These are phyloP conservation scores for Fraxinus albicans DNA, from an alignment of 305 asterid species.

Conservation along the genomic window DNA sequence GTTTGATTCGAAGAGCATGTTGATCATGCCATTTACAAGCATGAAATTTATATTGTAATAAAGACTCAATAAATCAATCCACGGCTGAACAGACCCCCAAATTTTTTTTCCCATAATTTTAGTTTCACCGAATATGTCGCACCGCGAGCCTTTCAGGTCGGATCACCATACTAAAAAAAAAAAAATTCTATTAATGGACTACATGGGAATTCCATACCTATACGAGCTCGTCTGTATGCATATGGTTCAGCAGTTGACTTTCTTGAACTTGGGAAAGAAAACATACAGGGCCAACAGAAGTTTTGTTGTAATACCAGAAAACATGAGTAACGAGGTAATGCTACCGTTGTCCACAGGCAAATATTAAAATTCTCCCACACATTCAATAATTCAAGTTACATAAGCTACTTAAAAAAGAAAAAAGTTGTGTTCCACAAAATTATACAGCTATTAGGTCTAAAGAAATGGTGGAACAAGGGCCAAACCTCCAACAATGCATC, in stretches of 20 bases:
- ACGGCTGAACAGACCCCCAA: no score
- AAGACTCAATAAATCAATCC: no score
- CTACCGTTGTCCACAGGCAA: neutral
- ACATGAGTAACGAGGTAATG: neutral
- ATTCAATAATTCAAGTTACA: conserved; percentile 7
- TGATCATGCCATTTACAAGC: no score
- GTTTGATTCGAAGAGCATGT: no score
- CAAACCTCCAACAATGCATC: conserved; percentile 21
- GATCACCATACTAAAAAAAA: no score
- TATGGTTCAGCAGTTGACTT: neutral
- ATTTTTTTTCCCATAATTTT: no score
- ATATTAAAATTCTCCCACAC: neutral
- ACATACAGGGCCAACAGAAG: neutral
- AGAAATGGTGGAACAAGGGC: neutral
- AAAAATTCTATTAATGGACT: no score
- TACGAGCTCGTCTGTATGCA: neutral
- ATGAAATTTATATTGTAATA: no score
- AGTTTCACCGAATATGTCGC: no score
- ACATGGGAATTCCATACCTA: neutral
- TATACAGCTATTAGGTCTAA: conserved; percentile 1
- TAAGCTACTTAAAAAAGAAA: conserved; percentile 4
- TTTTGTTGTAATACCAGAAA: neutral
- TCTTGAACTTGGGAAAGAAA: neutral
- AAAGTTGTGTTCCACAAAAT: conserved; percentile 13
- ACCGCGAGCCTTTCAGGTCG: no score